Evolutionary conservation across 2,329 filamentous ascomycete species (phyloP).

Genomic region (Cercospora nicotianae): DNA sequence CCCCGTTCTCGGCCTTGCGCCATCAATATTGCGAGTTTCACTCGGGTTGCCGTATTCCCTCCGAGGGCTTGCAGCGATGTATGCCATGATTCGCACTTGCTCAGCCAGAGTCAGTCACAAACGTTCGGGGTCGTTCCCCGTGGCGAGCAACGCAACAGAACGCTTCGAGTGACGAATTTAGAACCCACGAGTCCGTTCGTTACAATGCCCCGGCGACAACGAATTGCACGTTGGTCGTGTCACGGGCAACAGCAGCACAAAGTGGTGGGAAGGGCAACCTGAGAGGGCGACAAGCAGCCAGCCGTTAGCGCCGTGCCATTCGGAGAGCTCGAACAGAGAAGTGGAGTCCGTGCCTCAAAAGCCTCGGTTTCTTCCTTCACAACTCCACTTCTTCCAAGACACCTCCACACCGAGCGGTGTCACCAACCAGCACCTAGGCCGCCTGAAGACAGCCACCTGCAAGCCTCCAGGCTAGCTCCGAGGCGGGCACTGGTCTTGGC

Average conservation of each 20-base stretch:
- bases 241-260: background rate
- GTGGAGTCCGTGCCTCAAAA: background rate
- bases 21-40: background rate
- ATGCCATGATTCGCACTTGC: background rate
- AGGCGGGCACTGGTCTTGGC: background rate
- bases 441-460: background rate
- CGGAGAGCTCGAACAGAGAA: background rate
- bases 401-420: background rate
- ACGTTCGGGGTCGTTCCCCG: background rate
- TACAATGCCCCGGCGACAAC: background rate
- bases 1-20: background rate
- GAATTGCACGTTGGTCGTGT: background rate
- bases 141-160: background rate
- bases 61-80: background rate
- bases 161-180: background rate
- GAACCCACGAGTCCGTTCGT: background rate
- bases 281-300: background rate
- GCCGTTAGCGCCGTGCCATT: background rate
- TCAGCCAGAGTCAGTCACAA: background rate
- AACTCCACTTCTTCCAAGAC: background rate
- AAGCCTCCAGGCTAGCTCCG: background rate
- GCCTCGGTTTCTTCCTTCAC: background rate
- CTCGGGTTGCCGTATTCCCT: background rate
- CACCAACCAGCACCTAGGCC: background rate
- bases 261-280: slow-evolving; percentile 1